Conservation (phyloP, 2,329 filamentous ascomycete species). For the Cryphonectria naterciae region DNA sequence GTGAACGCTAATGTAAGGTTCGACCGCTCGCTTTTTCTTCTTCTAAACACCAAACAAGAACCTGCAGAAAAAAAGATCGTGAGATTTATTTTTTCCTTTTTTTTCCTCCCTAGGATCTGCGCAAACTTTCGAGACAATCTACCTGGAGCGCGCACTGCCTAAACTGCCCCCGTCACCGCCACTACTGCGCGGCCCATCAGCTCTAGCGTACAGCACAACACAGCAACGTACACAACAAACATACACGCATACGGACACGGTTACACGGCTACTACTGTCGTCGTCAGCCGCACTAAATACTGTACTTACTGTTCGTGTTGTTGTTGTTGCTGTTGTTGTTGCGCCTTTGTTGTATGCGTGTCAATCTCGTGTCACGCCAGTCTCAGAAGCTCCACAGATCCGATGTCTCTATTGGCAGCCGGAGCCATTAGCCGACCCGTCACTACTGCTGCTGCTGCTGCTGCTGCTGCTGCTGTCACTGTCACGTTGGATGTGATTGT, state of each 20-base stretch:
- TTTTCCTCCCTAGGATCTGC: slow-evolving; percentile 18
- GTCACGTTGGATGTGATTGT: slow-evolving; percentile 11
- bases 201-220: slow-evolving; percentile 2
- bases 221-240: background rate
- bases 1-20: slow-evolving; percentile 29
- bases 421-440: slow-evolving; percentile 21
- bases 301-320: background rate
- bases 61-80: slow-evolving; percentile 3
- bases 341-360: slow-evolving; percentile 13
- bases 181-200: slow-evolving; percentile 8
- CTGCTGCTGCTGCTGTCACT: background rate
- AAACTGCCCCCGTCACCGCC: slow-evolving; percentile 1
- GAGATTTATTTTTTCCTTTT: slow-evolving; percentile 6
- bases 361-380: slow-evolving; percentile 27
- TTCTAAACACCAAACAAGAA: background rate
- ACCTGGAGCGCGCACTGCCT: slow-evolving; percentile 19
- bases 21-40: slow-evolving; percentile 17
- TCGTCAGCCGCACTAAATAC: background rate
- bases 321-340: background rate
- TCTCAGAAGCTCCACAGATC: slow-evolving; percentile 8
- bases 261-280: background rate
- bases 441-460: slow-evolving; percentile 15
- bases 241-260: background rate
- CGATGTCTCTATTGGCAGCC: slow-evolving; percentile 22
- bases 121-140: background rate